Evolutionary conservation across 2,329 filamentous ascomycete genomes (phyloP).

Genomic region (Ceratocystis alfenasii): DNA sequence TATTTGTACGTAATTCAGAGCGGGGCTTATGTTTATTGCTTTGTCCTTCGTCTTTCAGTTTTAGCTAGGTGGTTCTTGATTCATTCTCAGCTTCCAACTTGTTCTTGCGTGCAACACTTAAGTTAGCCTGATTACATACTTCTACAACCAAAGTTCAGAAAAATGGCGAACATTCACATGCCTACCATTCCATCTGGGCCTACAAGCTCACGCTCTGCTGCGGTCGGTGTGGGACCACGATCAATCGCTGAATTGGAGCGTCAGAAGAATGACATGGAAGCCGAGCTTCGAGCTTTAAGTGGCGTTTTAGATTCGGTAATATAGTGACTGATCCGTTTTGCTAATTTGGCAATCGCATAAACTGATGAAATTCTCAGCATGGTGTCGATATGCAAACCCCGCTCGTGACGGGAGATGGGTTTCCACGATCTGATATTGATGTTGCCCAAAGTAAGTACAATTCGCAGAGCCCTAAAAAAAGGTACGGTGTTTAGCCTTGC

Average conservation of each 20-base stretch:
- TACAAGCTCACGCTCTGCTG: slow-evolving; percentile 47
- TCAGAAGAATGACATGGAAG: slow-evolving; percentile 75
- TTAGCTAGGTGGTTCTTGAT: too few relatives aligned
- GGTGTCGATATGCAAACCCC: slow-evolving; percentile 84
- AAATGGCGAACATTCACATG: slow-evolving; percentile 47
- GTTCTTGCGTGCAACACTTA: neutral
- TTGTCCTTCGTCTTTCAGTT: too few relatives aligned
- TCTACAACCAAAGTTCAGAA: neutral
- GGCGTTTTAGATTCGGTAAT: slow-evolving; percentile 75
- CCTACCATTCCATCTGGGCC: slow-evolving; percentile 61
- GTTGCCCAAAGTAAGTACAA: slow-evolving; percentile 70
- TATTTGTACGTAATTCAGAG: too few relatives aligned
- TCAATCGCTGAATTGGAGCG: slow-evolving; percentile 69
- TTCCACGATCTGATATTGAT: slow-evolving; percentile 84
- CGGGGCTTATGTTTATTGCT: too few relatives aligned
- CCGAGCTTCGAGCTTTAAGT: slow-evolving; percentile 72
- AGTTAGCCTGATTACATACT: neutral
- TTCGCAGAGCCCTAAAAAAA: neutral
- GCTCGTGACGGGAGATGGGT: slow-evolving; percentile 80
- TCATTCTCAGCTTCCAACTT: neutral
- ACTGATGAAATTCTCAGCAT: slow-evolving; percentile 46
- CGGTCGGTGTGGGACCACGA: slow-evolving; percentile 51
- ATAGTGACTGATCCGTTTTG: slow-evolving; percentile 13
- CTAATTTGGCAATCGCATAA: neutral
- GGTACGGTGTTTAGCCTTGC: neutral